Conservation (phyloP, 106 monocot genomes). For the Acorus gramineus region DNA sequence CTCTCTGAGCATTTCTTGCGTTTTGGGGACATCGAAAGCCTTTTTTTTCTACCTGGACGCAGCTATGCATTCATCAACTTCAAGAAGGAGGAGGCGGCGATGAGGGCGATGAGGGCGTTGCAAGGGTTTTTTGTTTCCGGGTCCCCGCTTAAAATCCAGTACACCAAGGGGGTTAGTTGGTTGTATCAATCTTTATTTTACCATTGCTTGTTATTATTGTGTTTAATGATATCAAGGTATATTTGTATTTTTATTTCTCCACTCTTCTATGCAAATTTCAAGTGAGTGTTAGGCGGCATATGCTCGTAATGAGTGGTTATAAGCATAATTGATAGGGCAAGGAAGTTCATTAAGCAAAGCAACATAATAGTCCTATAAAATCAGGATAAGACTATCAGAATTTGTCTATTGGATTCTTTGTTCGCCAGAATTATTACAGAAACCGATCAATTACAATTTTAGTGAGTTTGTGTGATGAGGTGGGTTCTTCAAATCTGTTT, state of each 20-base stretch:
- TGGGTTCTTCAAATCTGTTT: too few species aligned
- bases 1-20: slow-evolving; percentile 61
- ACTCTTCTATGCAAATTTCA: too few species aligned
- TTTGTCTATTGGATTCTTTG: too few species aligned
- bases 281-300: too few species aligned
- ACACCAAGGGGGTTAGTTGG: slow-evolving; percentile 97
- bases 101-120: slow-evolving; percentile 49
- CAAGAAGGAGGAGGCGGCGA: slow-evolving; percentile 60
- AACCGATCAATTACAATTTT: too few species aligned
- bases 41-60: slow-evolving; percentile 45
- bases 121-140: slow-evolving; percentile 53
- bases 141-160: slow-evolving; percentile 79
- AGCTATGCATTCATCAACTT: slow-evolving; percentile 82
- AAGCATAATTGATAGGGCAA: too few species aligned
- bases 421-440: too few species aligned
- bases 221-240: background rate
- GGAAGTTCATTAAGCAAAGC: too few species aligned
- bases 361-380: too few species aligned
- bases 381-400: too few species aligned
- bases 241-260: background rate
- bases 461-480: too few species aligned
- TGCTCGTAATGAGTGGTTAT: too few species aligned
- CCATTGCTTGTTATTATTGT: slow-evolving; percentile 2
- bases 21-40: slow-evolving; percentile 71
- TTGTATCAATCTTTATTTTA: slow-evolving; percentile 34